Evolutionary conservation across 331 rosid genomes (phyloP).

Genomic region (Erythrophleum ivorense): DNA sequence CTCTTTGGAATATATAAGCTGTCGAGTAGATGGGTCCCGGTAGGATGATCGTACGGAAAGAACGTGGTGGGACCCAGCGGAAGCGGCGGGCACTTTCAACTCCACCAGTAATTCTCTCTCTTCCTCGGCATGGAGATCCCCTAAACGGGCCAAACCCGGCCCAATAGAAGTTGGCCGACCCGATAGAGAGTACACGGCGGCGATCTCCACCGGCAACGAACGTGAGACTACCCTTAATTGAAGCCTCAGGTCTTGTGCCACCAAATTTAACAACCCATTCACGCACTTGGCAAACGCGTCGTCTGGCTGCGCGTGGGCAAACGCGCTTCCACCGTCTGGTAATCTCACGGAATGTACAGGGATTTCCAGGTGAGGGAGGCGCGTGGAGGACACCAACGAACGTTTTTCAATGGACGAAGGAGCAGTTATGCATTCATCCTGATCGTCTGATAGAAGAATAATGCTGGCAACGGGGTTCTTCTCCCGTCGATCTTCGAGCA

Average conservation of each 20-base stretch:
- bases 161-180: conserved; percentile 43
- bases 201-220: conserved; percentile 49
- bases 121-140: conserved; percentile 68
- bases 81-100: conserved; percentile 58
- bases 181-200: conserved; percentile 59
- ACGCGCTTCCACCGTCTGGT: conserved; percentile 20
- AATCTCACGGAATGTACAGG: conserved; percentile 55
- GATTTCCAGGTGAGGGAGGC: conserved; percentile 51
- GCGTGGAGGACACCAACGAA: conserved; percentile 48
- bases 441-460: conserved; percentile 55
- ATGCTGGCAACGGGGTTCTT: conserved; percentile 65
- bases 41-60: conserved; percentile 62
- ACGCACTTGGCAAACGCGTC: conserved; percentile 53
- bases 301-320: conserved; percentile 25
- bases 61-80: conserved; percentile 54
- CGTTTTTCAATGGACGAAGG: conserved; percentile 23
- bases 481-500: conserved; percentile 88
- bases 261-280: conserved; percentile 52
- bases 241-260: conserved; percentile 65
- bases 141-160: conserved; percentile 48
- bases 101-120: conserved; percentile 70
- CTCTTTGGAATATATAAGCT: conserved; percentile 54
- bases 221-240: conserved; percentile 51
- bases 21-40: conserved; percentile 63
- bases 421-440: conserved; percentile 31